Base-by-base conservation (phyloP, 352 stramenopile species). In the Phytophthora palmivora region DNA sequence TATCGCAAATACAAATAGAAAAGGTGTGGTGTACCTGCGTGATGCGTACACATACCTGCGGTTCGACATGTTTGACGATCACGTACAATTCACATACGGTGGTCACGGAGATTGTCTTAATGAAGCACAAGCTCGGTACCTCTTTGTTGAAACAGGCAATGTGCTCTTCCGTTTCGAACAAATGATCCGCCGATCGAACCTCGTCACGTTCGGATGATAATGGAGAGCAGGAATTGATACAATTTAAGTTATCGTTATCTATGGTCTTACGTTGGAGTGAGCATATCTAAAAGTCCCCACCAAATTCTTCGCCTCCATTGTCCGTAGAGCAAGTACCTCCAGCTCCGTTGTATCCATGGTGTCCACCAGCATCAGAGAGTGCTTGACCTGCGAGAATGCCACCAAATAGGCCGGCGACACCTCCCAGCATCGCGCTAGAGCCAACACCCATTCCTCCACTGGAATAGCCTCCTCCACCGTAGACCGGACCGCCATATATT, bases 141-240 rank as follows among this genome's bases (percentile, higher is more conserved):
- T 82, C 15, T 61, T 82, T 6, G 58, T 74, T 8, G 74, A 82
- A 57, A 75, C 72, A 1, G 70, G 69, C 16, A 67, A 69, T 24
- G 64, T 75, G 53, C 67, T 76, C 18, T 72, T 82, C 39, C 74
- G 74, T 36, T 82, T 76, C 56, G 72, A 83, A 42, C 72, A 82
- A 38, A 62, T 78, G 41, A 59, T 79, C 12, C 71, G 57, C 14
- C 67, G 67, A 11, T 50, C 56, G 11, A 71, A 72, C 30, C 58
- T 79, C 38, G 58, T 79, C 32, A 76, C 70, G 10, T 36, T 67
- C 3, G 51, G 48, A 28, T 68, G 50, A 70, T 0, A 47, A 4
- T 19, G 37, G 18, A 18, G 36, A 30, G 33, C 39, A 45, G 14
- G 26, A 10, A 18, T 18, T 26, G 19, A 33, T 22, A 30, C 30